Evolutionary conservation across 306 rosid genomes (phyloP).

Genomic region (Hippophae rhamnoides): DNA sequence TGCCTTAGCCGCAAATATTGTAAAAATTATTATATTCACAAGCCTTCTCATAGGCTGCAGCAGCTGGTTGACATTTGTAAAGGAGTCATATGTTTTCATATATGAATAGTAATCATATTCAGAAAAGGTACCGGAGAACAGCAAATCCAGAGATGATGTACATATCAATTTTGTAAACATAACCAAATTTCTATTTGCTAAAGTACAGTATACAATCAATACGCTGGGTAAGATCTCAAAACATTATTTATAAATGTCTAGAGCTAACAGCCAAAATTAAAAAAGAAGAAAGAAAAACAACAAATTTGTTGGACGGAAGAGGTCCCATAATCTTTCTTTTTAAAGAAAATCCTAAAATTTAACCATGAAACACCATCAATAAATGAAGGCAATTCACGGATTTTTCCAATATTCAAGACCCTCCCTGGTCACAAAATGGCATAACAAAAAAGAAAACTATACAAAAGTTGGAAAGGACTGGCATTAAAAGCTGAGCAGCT

Average conservation of each 20-base stretch:
- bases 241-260: neutral
- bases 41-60: slow-evolving; percentile 18
- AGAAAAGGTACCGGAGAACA: slow-evolving; percentile 15
- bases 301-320: neutral
- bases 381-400: neutral
- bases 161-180: slow-evolving; percentile 23
- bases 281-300: neutral
- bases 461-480: too few relatives aligned
- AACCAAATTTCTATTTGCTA: slow-evolving; percentile 13
- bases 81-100: slow-evolving; percentile 16
- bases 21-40: slow-evolving; percentile 8
- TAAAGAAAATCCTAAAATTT: neutral
- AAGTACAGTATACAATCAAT: neutral
- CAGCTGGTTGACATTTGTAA: slow-evolving; percentile 18
- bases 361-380: neutral
- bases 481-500: too few relatives aligned
- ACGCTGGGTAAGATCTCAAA: neutral
- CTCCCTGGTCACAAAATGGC: too few relatives aligned
- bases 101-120: slow-evolving; percentile 21
- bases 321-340: neutral
- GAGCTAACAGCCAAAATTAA: neutral
- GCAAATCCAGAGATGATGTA: slow-evolving; percentile 31
- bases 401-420: neutral
- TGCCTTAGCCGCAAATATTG: slow-evolving; percentile 20
- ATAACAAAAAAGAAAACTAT: too few relatives aligned